Evolutionary conservation across 164 flowering plant species (phyloP), one percentile per base, ranked within the genome.

Genomic region (Cinnamomum chago): DNA sequence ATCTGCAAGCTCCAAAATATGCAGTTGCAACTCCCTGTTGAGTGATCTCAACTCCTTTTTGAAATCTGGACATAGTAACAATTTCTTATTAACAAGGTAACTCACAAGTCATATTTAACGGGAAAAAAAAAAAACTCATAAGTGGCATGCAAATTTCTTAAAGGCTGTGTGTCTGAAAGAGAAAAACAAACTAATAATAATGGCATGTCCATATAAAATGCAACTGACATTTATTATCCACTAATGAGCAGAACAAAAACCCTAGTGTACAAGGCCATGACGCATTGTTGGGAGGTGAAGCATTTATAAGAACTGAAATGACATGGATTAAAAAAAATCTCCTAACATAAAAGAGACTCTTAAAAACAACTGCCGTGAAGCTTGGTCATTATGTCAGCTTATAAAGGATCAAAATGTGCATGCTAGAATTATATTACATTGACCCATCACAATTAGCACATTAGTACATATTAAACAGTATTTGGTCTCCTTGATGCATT

Each of bases 1-100:
- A 84, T 94, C 98, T 73, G 97, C 90, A 76, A 94, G 94, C 88
- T 94, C 98, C 85, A 94, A 80, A 65, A 94, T 80, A 75, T 94
- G 94, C 55, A 94, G 87, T 83, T 90, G 96, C 82, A 94, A 73
- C 77, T 94, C 97, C 82, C 98, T 86, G 72, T 94, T 94, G 50
- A 94, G 91, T 0, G 88, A 80, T 69, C 87, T 85, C 80, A 94
- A 75, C 79, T 92, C 97, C 77, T 90, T 94, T 85, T 89, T 94
- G 82, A 84, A 92, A 85, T 94, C 97, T 94, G 66, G 62, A 79
- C 50, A 52, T 70, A 50, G 65, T 1, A 50, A 60, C 23, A 68
- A 65, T 1, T 23, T 18, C 65, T 58, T 25, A 64, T 64, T 28
- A 25, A 40, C 47, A 40, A 40, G 47, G 9, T 40, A 40, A 40